A percentile compares a stretch with the other conserved stretches of the same genome.
These are phyloP conservation scores for Metarhizium brunneum DNA, from an alignment of 2,329 filamentous ascomycete genomes.

Conservation along the genomic window DNA sequence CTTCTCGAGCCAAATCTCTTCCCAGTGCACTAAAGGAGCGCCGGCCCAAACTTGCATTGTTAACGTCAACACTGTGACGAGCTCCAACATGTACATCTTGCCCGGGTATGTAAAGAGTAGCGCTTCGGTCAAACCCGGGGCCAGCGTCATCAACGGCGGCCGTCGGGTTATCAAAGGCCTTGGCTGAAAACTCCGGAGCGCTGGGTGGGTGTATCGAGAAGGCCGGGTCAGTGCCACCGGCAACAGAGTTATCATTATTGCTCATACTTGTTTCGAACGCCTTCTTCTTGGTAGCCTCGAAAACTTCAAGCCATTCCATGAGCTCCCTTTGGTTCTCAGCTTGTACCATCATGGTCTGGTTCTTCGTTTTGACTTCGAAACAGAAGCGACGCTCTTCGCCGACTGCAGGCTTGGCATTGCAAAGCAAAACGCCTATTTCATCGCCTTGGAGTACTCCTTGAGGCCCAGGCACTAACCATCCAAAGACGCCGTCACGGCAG, in stretches of 20 bases:
- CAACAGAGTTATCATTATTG: conserved; percentile 35
- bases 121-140: conserved; percentile 45
- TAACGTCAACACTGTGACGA: conserved; percentile 65
- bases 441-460: conserved; percentile 92
- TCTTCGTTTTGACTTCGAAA: conserved; percentile 98
- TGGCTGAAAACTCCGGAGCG: conserved; percentile 84
- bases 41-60: conserved; percentile 33
- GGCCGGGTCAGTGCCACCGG: conserved; percentile 56
- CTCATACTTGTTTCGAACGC: conserved; percentile 68
- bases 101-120: conserved; percentile 54
- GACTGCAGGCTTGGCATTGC: conserved; percentile 82
- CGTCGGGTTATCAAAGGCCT: conserved; percentile 57
- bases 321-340: conserved; percentile 87
- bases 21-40: conserved; percentile 47
- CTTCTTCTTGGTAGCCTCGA: conserved; percentile 88
- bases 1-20: conserved; percentile 45
- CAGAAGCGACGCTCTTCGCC: conserved; percentile 93
- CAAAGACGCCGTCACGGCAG: conserved; percentile 90
- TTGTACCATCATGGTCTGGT: conserved; percentile 78
- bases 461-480: conserved; percentile 77
- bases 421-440: conserved; percentile 89
- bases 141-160: conserved; percentile 41
- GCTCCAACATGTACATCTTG: conserved; percentile 42
- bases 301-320: conserved; percentile 89
- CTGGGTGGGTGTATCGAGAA: conserved; percentile 88